Evolutionary conservation across 108 stramenopile species (phyloP).

Genomic region (Epithemia pelagica): DNA sequence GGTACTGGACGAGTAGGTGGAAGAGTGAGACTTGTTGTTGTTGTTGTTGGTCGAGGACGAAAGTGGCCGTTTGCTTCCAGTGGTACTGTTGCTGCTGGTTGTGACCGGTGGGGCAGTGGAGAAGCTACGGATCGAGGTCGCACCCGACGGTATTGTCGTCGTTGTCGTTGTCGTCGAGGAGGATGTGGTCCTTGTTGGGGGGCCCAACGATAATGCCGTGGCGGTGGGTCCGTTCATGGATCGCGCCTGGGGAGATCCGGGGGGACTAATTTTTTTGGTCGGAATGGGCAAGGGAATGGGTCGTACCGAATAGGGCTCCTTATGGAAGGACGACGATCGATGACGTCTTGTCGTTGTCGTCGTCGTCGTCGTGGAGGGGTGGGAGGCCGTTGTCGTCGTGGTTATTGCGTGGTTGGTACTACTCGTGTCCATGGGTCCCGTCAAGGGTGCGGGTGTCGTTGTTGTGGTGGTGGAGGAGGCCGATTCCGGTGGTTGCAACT

Average conservation of each 20-base stretch:
- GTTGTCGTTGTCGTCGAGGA: not conserved
- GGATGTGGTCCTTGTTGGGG: no score
- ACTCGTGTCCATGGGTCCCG: not conserved
- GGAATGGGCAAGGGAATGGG: constrained; percentile 10
- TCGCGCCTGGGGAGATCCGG: no score
- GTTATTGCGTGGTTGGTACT: constrained; percentile 25
- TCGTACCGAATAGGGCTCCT: not conserved
- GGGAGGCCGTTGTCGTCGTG: constrained; percentile 21
- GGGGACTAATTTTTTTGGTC: not conserved
- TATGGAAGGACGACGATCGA: not conserved
- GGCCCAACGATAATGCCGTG: no score
- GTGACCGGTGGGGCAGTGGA: no score
- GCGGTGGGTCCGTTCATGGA: no score
- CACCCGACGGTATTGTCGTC: not conserved
- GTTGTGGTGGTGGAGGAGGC: not conserved
- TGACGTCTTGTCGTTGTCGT: not conserved
- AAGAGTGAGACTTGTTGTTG: no score
- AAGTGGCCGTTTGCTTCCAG: no score
- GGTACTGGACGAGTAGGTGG: no score
- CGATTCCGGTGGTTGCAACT: not conserved
- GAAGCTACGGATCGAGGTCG: not conserved
- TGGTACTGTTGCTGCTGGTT: no score
- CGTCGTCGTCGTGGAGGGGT: constrained; percentile 16
- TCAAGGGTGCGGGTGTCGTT: not conserved
- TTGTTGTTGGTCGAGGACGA: no score